Conservation (phyloP, 2,329 filamentous ascomycete genomes). For the Fusarium oxysporum region DNA sequence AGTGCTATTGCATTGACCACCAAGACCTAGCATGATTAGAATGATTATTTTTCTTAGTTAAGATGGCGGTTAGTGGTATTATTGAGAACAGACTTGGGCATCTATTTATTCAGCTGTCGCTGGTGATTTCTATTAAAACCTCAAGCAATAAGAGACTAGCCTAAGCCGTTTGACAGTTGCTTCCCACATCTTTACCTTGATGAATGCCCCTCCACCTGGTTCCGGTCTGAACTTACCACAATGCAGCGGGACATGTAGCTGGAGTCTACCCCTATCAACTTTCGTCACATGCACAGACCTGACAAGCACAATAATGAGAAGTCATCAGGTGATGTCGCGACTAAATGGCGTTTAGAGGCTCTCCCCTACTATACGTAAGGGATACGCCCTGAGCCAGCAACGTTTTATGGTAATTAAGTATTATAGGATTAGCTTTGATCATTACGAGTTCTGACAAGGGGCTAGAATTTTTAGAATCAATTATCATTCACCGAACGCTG, state of each 20-base stretch:
- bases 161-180: not conserved
- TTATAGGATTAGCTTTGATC: not conserved
- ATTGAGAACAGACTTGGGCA: not conserved
- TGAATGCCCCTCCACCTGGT: not conserved
- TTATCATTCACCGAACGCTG: not conserved
- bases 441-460: not conserved
- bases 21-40: not conserved
- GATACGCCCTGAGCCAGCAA: constrained; percentile 11
- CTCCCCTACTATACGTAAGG: not conserved
- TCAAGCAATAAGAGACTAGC: not conserved
- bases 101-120: not conserved
- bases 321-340: constrained; percentile 7
- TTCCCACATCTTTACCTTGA: not conserved
- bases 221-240: not conserved
- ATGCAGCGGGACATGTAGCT: not conserved
- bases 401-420: not conserved
- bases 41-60: not conserved
- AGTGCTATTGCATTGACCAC: not conserved
- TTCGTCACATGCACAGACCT: not conserved
- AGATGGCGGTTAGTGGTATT: not conserved
- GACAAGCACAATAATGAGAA: not conserved
- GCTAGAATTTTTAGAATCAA: not conserved
- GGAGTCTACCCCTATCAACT: not conserved
- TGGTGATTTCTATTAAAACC: not conserved
- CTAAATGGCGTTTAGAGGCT: not conserved